Percentiles rank a stretch among this genome's conserved stretches.
phyloP scores from a whole-genome alignment of 768 basidiomycete genomes.

The Macrolepiota fuliginosa region DNA sequence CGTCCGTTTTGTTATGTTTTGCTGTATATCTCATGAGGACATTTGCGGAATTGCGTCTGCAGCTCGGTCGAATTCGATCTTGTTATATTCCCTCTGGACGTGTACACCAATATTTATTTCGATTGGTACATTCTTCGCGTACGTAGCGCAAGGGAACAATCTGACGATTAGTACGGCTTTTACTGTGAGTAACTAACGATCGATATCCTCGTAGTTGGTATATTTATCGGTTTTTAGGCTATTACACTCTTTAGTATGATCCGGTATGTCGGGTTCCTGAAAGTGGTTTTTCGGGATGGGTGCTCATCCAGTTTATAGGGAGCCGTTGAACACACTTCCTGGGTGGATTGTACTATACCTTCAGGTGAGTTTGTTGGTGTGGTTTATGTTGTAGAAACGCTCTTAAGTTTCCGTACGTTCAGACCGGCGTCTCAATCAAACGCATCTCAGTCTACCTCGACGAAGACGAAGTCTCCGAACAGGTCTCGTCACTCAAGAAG shows the following conservation, averaged over 20 bases:
- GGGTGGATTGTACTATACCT: conserved; percentile 77
- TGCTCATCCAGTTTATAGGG: conserved; percentile 26
- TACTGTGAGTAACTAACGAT: conserved; percentile 47
- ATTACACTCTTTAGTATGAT: conserved; percentile 88
- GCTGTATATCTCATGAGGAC: neutral
- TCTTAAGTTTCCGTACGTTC: neutral
- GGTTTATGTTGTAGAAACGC: neutral
- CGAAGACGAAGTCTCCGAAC: conserved; percentile 67
- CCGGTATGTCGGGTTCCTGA: conserved; percentile 34
- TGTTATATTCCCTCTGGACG: conserved; percentile 73
- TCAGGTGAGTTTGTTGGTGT: conserved; percentile 35
- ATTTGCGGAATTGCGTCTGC: neutral
- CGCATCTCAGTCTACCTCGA: conserved; percentile 66
- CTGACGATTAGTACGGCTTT: conserved; percentile 82
- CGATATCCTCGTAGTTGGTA: neutral
- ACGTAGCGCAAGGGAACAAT: conserved; percentile 68
- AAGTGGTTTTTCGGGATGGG: neutral
- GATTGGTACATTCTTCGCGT: conserved; percentile 74
- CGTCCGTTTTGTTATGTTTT: neutral
- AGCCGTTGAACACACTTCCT: conserved; percentile 79
- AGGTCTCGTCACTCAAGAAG: conserved; percentile 65
- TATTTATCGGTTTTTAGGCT: conserved; percentile 34
- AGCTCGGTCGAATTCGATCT: conserved; percentile 71
- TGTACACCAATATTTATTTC: conserved; percentile 79
- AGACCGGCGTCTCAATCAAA: conserved; percentile 63